Base-by-base conservation (phyloP, 306 rosid species). In the Medicago ruthenica region DNA sequence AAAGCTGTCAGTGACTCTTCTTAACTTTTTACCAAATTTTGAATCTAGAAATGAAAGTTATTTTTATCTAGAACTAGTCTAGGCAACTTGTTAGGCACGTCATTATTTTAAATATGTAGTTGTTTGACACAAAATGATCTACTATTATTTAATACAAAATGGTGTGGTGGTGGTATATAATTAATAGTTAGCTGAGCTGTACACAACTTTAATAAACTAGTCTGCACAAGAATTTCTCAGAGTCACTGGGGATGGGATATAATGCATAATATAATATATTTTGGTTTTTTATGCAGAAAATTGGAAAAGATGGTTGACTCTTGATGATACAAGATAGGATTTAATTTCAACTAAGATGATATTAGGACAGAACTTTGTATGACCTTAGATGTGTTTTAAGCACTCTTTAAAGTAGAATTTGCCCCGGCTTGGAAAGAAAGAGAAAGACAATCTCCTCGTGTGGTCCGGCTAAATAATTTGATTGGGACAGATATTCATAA, bases 331-430 rank as follows among this genome's bases (percentile, higher is more conserved):
- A 40, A 65, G 70, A 65, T 40, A 27, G 10, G 51, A 39, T 65
- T 65, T 39, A 17, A 18, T 65, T 65, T 16, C 27, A 65, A 39
- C 27, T 17, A 4, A 65, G 16, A 65, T 17, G 70, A 40, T 65
- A 4, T 39, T 65, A 39, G n/a, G 70, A 18, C 70, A 65, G 70
- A 65, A 37, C n/a, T 16, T 39, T 15, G 8, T 9, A 40, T 64
- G 47, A 17, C 48, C 48, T 37, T 64, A 16, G 47, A 37, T 37
- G 27, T 40, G 8, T 63, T 63, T 63, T 63, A 36, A 63, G 89
- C 83, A 64, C 50, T 9, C 27, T 6, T 42, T 42, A 73, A 42
- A 73, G 45, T 59, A 16, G 34, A 59, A 73, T 42, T 73, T 42
- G 11, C 10, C 69, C 41, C 4, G 5, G 8, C 44, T 14, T 22